Conservation (phyloP, 768 basidiomycete species). For the Mycena chlorophos region DNA sequence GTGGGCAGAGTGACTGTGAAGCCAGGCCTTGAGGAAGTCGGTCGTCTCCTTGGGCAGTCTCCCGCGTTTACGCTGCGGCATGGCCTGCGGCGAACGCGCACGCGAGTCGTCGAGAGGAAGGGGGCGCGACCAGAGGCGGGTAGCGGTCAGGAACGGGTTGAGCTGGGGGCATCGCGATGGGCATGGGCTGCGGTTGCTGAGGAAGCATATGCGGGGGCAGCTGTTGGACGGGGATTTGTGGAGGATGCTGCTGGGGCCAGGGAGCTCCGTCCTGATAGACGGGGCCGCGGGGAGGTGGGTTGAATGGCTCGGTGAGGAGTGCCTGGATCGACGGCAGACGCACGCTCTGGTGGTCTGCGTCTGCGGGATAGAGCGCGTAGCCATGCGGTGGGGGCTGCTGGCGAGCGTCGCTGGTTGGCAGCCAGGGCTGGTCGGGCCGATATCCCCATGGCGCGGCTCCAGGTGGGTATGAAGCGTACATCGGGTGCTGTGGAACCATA, state of each 20-base stretch:
- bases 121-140: conserved; percentile 25
- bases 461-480: neutral
- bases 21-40: conserved; percentile 85
- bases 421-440: neutral
- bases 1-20: conserved; percentile 84
- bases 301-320: conserved; percentile 18
- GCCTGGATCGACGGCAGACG: conserved; percentile 18
- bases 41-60: conserved; percentile 90
- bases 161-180: neutral
- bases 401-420: neutral
- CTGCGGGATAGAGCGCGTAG: conserved; percentile 1
- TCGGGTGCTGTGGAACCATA: conserved; percentile 10
- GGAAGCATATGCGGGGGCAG: too few relatives aligned
- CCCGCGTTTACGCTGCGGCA: conserved; percentile 75
- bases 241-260: conserved; percentile 3
- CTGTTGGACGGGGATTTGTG: too few relatives aligned
- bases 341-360: conserved; percentile 7
- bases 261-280: conserved; percentile 4
- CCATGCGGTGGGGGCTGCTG: neutral
- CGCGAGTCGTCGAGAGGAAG: conserved; percentile 42
- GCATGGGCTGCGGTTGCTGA: neutral
- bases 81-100: conserved; percentile 53
- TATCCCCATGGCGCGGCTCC: neutral
- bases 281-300: conserved; percentile 7
- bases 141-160: conserved; percentile 8